phyloP scores from a whole-genome alignment of 164 flowering plant genomes.

The Tetracentron sinense region DNA sequence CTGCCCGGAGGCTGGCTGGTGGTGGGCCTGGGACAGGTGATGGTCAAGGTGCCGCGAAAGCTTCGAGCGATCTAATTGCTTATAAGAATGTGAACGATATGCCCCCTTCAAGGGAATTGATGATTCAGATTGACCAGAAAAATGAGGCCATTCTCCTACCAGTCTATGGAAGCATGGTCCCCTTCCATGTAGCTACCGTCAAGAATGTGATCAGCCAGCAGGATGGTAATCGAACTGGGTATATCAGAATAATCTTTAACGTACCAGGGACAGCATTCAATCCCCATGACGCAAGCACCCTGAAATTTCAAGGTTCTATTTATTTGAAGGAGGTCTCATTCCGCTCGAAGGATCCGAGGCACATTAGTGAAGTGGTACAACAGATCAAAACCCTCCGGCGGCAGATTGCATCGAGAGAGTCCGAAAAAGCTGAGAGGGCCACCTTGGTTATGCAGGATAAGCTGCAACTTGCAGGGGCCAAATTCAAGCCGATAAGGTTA shows the following conservation, averaged over 20 bases:
- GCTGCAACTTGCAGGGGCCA: constrained; percentile 43
- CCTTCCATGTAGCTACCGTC: neutral
- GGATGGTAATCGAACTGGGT: neutral
- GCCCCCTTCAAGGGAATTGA: neutral
- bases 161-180: neutral
- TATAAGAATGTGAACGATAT: neutral
- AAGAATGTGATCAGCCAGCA: neutral
- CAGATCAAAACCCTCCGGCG: neutral
- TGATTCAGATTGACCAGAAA: neutral
- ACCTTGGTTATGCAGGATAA: constrained; percentile 67
- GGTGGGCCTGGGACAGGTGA: constrained; percentile 31
- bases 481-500: constrained; percentile 49
- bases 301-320: neutral
- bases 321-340: neutral
- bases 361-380: neutral
- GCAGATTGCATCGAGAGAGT: neutral
- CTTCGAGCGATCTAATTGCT: neutral
- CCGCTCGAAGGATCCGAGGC: neutral
- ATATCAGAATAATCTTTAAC: neutral
- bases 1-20: constrained; percentile 60
- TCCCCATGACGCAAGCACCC: neutral
- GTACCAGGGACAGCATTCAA: neutral
- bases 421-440: constrained; percentile 41
- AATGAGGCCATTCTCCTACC: neutral
- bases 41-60: constrained; percentile 30